Conservation (phyloP, 768 basidiomycete species). For the Butyriboletus loyo region DNA sequence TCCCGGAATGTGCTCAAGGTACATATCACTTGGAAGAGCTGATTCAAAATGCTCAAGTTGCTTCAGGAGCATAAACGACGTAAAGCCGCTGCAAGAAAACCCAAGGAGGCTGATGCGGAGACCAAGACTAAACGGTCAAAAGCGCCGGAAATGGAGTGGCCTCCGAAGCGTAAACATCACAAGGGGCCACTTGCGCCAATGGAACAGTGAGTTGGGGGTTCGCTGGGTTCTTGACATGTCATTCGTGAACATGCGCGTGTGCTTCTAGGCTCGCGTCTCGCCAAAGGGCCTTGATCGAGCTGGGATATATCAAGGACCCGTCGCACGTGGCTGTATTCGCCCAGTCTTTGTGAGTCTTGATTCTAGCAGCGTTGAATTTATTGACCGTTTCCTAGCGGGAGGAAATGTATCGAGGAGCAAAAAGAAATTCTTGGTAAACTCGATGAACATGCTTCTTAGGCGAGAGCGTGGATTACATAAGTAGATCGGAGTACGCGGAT, state of each 20-base stretch:
- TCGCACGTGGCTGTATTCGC: slow-evolving; percentile 58
- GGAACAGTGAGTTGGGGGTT: slow-evolving; percentile 44
- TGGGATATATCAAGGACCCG: slow-evolving; percentile 54
- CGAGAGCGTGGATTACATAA: too few relatives aligned
- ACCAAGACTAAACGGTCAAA: slow-evolving; percentile 16
- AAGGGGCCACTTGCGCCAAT: slow-evolving; percentile 42
- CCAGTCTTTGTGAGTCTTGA: slow-evolving; percentile 54
- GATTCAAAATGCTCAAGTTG: slow-evolving; percentile 2
- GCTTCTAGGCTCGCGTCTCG: slow-evolving; percentile 48
- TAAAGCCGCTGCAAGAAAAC: slow-evolving; percentile 22
- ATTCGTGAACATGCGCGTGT: background rate
- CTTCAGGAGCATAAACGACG: slow-evolving; percentile 27
- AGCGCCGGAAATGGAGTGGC: slow-evolving; percentile 52
- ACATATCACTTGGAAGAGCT: slow-evolving; percentile 1
- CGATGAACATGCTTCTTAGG: slow-evolving; percentile 33
- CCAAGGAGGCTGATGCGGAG: slow-evolving; percentile 9
- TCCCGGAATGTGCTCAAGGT: slow-evolving; percentile 54
- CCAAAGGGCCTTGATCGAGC: slow-evolving; percentile 57
- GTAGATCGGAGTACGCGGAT: too few relatives aligned
- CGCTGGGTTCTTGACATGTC: background rate
- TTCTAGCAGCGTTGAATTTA: background rate
- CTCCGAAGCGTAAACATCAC: slow-evolving; percentile 62
- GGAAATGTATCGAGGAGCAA: slow-evolving; percentile 42
- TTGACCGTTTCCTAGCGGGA: slow-evolving; percentile 31
- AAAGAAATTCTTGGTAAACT: slow-evolving; percentile 40